Conservation (phyloP, 768 basidiomycete genomes). For the Paxillus rubicundulus region DNA sequence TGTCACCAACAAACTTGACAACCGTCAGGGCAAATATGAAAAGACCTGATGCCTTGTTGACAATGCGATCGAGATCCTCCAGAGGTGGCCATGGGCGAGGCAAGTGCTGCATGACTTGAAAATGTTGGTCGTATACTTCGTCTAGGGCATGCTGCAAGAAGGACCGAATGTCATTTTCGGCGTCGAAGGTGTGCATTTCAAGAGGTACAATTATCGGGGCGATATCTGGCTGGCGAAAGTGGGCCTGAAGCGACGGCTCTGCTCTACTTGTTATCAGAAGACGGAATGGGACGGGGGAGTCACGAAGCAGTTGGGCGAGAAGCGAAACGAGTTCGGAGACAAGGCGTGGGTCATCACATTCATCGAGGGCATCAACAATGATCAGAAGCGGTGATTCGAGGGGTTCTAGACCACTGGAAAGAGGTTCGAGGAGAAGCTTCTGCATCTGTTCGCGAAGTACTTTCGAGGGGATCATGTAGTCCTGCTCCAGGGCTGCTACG, state of each 20-base stretch:
- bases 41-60: slow-evolving; percentile 19
- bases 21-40: slow-evolving; percentile 30
- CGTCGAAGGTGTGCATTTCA: slow-evolving; percentile 20
- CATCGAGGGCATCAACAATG: slow-evolving; percentile 23
- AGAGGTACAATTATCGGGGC: slow-evolving; percentile 7
- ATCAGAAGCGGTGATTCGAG: slow-evolving; percentile 16
- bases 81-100: slow-evolving; percentile 25
- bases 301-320: slow-evolving; percentile 14
- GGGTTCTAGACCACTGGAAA: slow-evolving; percentile 9
- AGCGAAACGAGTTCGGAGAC: slow-evolving; percentile 26
- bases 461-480: slow-evolving; percentile 26
- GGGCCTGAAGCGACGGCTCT: slow-evolving; percentile 14
- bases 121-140: slow-evolving; percentile 11
- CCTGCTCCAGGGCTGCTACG: slow-evolving; percentile 20
- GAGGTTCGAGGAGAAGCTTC: slow-evolving; percentile 23
- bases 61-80: slow-evolving; percentile 17
- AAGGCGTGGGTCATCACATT: slow-evolving; percentile 25
- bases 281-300: slow-evolving; percentile 16
- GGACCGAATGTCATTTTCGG: slow-evolving; percentile 20
- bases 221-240: slow-evolving; percentile 15
- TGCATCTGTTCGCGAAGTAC: slow-evolving; percentile 30
- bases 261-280: slow-evolving; percentile 25
- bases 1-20: slow-evolving; percentile 23
- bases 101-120: slow-evolving; percentile 8
- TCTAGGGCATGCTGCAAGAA: slow-evolving; percentile 20